phyloP scores from a whole-genome alignment of 306 rosid species.

The Cotoneaster glaucophyllus region DNA sequence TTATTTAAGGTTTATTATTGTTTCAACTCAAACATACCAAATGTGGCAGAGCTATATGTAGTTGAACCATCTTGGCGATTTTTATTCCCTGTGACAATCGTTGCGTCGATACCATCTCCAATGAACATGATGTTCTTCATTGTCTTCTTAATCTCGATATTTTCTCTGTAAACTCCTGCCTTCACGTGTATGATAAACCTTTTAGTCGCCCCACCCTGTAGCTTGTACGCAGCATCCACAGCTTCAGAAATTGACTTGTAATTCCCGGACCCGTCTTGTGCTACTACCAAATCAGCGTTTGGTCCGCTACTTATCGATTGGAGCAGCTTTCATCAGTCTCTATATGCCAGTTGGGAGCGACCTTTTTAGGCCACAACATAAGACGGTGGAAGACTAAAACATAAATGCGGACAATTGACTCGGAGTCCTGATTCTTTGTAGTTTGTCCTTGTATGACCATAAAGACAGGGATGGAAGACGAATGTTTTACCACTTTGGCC shows the following conservation, averaged over 20 bases:
- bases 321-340: constrained; percentile 47
- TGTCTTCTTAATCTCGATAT: constrained; percentile 33
- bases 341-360: background rate
- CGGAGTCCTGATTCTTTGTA: background rate
- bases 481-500: no score
- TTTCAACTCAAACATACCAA: constrained; percentile 42
- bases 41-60: constrained; percentile 72
- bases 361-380: background rate
- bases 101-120: constrained; percentile 72
- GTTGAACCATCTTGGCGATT: constrained; percentile 41
- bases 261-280: constrained; percentile 65
- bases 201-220: constrained; percentile 16
- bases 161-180: constrained; percentile 65
- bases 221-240: constrained; percentile 35
- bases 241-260: constrained; percentile 53
- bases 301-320: background rate
- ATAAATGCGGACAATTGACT: background rate
- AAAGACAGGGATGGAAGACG: background rate
- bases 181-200: constrained; percentile 57
- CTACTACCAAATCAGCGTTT: constrained; percentile 50
- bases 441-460: background rate
- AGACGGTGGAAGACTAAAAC: constrained; percentile 3
- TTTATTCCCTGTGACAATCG: constrained; percentile 40
- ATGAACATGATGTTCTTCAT: constrained; percentile 52
- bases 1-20: background rate